Evolutionary conservation across 768 basidiomycete genomes (phyloP).

Genomic region (Rhodosporidiobolus odoratus): DNA sequence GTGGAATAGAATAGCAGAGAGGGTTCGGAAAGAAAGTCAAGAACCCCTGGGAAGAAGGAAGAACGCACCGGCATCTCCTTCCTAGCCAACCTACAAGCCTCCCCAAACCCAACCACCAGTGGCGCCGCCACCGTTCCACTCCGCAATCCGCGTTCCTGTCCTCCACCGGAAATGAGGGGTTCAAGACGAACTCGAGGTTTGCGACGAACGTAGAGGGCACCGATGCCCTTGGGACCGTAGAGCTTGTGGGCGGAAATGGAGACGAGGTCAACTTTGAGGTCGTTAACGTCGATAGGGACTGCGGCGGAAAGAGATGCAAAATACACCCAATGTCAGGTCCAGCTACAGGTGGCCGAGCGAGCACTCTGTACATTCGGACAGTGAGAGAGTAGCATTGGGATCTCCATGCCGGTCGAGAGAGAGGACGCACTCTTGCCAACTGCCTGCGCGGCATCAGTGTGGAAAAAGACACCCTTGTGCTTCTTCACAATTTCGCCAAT

Average conservation of each 20-base stretch:
- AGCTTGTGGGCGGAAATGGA: constrained; percentile 96
- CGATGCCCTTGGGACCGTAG: constrained; percentile 95
- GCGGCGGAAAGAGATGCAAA: constrained; percentile 55
- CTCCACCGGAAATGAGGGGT: constrained; percentile 90
- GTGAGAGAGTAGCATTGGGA: no score
- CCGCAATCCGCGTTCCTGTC: constrained; percentile 90
- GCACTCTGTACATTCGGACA: no score
- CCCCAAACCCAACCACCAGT: constrained; percentile 85
- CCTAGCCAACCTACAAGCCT: constrained; percentile 86
- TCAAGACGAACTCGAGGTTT: constrained; percentile 88
- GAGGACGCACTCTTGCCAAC: constrained; percentile 38
- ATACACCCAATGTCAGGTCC: no score
- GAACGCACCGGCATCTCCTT: constrained; percentile 83
- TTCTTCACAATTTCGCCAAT: constrained; percentile 81
- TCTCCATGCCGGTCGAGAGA: no score
- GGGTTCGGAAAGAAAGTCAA: background rate
- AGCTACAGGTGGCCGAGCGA: background rate
- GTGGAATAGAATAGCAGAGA: background rate
- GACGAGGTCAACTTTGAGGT: constrained; percentile 90
- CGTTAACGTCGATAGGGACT: constrained; percentile 86
- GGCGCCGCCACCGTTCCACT: constrained; percentile 90
- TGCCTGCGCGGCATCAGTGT: constrained; percentile 96
- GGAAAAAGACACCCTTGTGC: constrained; percentile 86
- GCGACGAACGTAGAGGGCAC: constrained; percentile 87
- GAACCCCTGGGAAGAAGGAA: constrained; percentile 27